Evolutionary conservation across 1,284 basidiomycete species (phyloP).

Genomic region (Serendipita sp.): DNA sequence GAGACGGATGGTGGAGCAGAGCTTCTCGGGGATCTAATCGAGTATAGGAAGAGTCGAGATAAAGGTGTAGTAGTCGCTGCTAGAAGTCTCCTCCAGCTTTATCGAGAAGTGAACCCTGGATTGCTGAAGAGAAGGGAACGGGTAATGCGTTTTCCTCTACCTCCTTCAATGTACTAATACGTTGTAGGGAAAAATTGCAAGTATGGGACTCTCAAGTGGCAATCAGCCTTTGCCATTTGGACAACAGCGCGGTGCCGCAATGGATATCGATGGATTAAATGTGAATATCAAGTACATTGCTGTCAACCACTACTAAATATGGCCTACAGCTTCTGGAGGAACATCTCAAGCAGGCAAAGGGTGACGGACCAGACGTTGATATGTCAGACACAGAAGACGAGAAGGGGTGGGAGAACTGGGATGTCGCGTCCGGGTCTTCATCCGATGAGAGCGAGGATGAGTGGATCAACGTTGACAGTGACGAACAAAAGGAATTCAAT

Average conservation of each 20-base stretch:
- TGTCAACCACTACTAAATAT: conserved; percentile 9
- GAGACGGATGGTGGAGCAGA: conserved; percentile 47
- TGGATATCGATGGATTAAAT: conserved; percentile 82
- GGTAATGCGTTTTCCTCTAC: conserved; percentile 23
- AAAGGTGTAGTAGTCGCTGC: conserved; percentile 86
- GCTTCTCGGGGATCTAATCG: conserved; percentile 79
- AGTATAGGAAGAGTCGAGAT: conserved; percentile 90
- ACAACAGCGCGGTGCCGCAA: conserved; percentile 46
- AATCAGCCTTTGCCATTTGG: conserved; percentile 68
- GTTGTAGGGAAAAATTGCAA: conserved; percentile 68
- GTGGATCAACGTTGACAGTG: conserved; percentile 79
- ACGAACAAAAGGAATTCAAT: conserved; percentile 54
- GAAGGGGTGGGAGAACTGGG: conserved; percentile 83
- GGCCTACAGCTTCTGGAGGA: conserved; percentile 65
- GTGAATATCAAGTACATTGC: conserved; percentile 25
- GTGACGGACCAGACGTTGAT: conserved; percentile 33
- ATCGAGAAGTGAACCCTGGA: conserved; percentile 89
- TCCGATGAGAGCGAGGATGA: conserved; percentile 52
- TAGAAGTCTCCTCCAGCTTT: conserved; percentile 80
- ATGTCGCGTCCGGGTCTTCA: conserved; percentile 62
- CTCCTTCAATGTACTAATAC: conserved; percentile 1
- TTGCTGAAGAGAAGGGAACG: conserved; percentile 84
- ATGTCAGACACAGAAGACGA: conserved; percentile 46
- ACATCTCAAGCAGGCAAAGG: conserved; percentile 61
- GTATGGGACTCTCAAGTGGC: conserved; percentile 51